Base-by-base conservation (phyloP, 495 filamentous ascomycete genomes). In the Neurospora hispaniola region DNA sequence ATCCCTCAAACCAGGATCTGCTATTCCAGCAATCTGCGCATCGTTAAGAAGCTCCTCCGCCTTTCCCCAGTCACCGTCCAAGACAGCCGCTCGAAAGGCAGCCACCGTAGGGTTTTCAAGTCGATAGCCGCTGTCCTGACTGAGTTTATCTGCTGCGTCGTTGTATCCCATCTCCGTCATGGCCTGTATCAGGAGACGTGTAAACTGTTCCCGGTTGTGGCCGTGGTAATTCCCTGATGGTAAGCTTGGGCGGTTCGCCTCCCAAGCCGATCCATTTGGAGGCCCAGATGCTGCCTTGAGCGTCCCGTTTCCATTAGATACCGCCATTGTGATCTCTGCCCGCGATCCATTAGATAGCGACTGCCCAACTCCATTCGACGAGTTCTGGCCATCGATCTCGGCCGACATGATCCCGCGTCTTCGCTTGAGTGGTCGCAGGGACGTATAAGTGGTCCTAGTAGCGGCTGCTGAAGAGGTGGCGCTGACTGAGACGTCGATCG, bases 191-290 rank as follows among this genome's bases (percentile, higher is more conserved):
- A 98, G 81, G 70, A 99, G 92, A 70, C 96, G 86, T 8, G 96
- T 96, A 12, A 98, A 90, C 82, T 99, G 94, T 83, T 96, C 95
- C 78, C 94, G 90, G 79, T 94, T 90, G 79, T 99, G 95, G 27
- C 93, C 94, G 75, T 88, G 91, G 74, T 87, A 88, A 0, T 74
- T 78, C 12, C 76, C 73, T 9, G 76, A 72, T 31, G 38, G 62
- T 27, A 4, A 1, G 71, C 77, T 42, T 66, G 70, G 62, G 76
- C 79, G 18, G 71, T 69, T 43, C 42, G 73, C 38, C 77, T 81
- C 73, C 71, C 81, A 71, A 9, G 82, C 78, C 7, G 82, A 79
- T 5, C 84, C 82, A 74, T 85, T 86, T 40, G 79, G 69, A n/a
- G 76, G 38, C 66, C 73, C 80, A 27, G 76, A 69, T 27, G 75